A percentile compares a stretch with the other conserved stretches of the same genome.
Evolutionary conservation across 768 basidiomycete genomes (phyloP).

Genomic region (Phallus indusiatus): DNA sequence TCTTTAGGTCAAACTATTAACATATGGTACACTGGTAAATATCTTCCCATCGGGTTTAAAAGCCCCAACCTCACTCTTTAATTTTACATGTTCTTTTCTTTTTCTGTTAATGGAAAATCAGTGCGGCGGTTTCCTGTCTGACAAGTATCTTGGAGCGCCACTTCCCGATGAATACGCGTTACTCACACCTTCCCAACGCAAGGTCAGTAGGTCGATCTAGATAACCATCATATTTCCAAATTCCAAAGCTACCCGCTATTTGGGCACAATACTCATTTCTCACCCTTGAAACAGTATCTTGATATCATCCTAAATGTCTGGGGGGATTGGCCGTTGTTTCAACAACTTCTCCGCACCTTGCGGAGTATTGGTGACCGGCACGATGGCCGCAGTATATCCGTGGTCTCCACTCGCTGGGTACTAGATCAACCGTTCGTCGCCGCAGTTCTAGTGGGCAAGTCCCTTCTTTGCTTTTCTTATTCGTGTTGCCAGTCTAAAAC

Average conservation of each 20-base stretch:
- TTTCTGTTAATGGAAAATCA: conserved; percentile 21
- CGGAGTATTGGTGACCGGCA: conserved; percentile 60
- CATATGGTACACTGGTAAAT: conserved; percentile 73
- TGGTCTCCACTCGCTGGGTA: conserved; percentile 76
- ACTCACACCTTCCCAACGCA: conserved; percentile 76
- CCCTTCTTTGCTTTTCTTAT: conserved; percentile 6
- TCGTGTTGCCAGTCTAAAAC: neutral
- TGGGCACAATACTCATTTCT: conserved; percentile 1
- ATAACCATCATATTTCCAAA: neutral
- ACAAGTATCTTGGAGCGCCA: conserved; percentile 57
- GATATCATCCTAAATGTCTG: conserved; percentile 74
- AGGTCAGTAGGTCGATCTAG: conserved; percentile 34
- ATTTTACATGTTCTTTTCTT: neutral
- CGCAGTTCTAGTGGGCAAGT: conserved; percentile 66
- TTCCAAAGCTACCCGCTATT: neutral
- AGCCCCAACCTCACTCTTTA: neutral
- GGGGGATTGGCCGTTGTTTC: conserved; percentile 74
- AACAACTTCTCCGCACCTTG: conserved; percentile 48
- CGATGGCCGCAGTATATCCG: conserved; percentile 58
- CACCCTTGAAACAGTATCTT: conserved; percentile 48
- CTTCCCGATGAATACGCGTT: conserved; percentile 66
- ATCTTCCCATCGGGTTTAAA: too few relatives aligned
- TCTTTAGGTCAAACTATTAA: conserved; percentile 51
- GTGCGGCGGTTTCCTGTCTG: conserved; percentile 79
- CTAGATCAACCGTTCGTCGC: conserved; percentile 69